phyloP scores from a whole-genome alignment of 352 stramenopile genomes.

The Phytophthora constricta region DNA sequence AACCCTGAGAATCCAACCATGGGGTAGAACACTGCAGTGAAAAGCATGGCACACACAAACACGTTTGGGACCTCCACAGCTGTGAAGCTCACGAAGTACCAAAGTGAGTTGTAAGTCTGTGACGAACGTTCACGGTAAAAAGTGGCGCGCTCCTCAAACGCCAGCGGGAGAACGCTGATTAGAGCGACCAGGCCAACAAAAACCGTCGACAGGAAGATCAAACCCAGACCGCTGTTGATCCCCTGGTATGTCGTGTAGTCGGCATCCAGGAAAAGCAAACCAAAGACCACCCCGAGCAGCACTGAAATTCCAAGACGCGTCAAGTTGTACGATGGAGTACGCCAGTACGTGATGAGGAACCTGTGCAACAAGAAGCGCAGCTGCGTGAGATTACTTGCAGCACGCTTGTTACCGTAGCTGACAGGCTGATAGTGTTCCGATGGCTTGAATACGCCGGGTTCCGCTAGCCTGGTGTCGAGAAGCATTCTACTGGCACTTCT shows the following conservation, averaged over 20 bases:
- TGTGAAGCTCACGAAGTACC: not conserved
- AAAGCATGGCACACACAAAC: not conserved
- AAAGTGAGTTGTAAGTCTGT: not conserved
- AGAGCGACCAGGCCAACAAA: not conserved
- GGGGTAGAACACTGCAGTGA: not conserved
- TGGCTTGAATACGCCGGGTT: too few relatives aligned
- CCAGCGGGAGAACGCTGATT: not conserved
- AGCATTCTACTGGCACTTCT: not conserved
- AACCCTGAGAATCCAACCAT: constrained; percentile 54
- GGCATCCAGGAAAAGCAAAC: not conserved
- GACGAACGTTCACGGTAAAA: not conserved
- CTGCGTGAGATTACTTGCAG: not conserved
- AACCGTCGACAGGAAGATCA: not conserved
- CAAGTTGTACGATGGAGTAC: not conserved
- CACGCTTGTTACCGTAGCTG: not conserved
- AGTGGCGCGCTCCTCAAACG: not conserved
- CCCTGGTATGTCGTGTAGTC: not conserved
- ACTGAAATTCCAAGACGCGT: not conserved
- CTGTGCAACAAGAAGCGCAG: not conserved
- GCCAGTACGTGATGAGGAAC: not conserved
- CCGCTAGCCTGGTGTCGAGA: too few relatives aligned
- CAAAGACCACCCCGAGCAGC: not conserved
- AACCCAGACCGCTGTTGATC: not conserved
- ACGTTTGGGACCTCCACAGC: not conserved
- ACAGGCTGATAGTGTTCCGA: too few relatives aligned